These are phyloP conservation scores for Entrophospora sp. DNA, from an alignment of 192 early-diverging fungal species.

Conservation along the genomic window DNA sequence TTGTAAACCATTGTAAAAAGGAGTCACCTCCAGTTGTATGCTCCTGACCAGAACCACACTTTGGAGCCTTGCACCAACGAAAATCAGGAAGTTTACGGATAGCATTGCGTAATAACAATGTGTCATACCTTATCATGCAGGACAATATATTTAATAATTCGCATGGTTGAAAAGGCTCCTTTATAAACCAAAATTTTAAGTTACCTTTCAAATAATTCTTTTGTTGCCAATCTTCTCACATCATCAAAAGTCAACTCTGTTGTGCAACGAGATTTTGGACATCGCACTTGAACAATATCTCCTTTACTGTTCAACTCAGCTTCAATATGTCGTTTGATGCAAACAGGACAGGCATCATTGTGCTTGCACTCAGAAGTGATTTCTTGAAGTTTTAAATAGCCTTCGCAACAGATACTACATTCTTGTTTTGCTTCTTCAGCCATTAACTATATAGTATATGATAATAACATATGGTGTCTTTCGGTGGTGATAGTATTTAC, in stretches of 20 bases:
- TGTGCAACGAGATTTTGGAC: conserved; percentile 1
- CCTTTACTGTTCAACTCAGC: not conserved
- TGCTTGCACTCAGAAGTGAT: not conserved
- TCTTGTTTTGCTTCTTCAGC: not conserved
- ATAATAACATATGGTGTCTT: too few species aligned
- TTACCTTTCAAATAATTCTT: conserved; percentile 6
- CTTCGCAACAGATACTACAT: not conserved
- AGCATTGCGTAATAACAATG: not conserved
- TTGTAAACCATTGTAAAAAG: not conserved
- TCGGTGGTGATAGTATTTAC: too few species aligned
- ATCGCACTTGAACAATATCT: not conserved
- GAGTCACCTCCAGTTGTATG: conserved; percentile 11
- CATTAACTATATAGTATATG: too few species aligned
- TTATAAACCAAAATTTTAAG: too few species aligned
- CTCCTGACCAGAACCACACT: conserved; percentile 11
- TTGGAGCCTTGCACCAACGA: conserved; percentile 15
- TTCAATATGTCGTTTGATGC: conserved; percentile 1
- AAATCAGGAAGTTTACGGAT: conserved; percentile 7
- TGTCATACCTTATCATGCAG: not conserved
- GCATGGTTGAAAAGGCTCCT: too few species aligned
- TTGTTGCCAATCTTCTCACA: not conserved
- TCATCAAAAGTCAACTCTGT: not conserved
- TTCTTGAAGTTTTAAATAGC: not conserved
- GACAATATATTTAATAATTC: not conserved
- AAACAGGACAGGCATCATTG: not conserved